phyloP scores from a whole-genome alignment of 2,329 filamentous ascomycete genomes.

The Cadophora sp. region DNA sequence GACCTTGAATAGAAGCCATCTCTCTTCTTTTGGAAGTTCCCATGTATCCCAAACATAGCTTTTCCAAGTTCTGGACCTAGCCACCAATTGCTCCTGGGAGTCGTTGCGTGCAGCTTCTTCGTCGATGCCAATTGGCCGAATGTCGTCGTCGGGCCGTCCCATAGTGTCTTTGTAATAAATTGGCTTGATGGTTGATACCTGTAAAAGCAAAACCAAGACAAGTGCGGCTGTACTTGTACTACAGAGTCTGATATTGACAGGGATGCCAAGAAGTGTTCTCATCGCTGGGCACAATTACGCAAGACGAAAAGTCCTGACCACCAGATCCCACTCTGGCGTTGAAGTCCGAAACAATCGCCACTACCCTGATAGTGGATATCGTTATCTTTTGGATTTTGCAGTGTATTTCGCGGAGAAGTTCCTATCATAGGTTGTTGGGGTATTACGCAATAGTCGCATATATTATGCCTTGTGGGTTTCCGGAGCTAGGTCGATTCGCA shows the following conservation, averaged over 20 bases:
- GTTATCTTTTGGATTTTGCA: background rate
- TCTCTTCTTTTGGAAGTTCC: constrained; percentile 55
- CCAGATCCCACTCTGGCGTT: background rate
- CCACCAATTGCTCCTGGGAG: constrained; percentile 30
- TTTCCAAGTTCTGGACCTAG: constrained; percentile 45
- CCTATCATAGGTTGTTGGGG: constrained; percentile 10
- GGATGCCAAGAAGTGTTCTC: constrained; percentile 6
- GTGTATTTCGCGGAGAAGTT: background rate
- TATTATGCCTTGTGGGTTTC: constrained; percentile 16
- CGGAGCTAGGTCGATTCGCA: background rate
- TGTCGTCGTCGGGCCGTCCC: constrained; percentile 29
- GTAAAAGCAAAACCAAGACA: background rate
- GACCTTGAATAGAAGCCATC: constrained; percentile 56
- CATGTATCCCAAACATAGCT: constrained; percentile 54
- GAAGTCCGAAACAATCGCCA: background rate
- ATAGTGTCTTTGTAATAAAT: constrained; percentile 20
- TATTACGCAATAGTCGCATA: constrained; percentile 23
- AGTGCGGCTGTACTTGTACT: constrained; percentile 5
- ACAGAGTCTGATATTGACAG: background rate
- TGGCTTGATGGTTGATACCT: background rate
- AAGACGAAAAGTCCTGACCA: background rate
- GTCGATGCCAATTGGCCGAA: constrained; percentile 18
- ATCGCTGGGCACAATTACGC: constrained; percentile 10
- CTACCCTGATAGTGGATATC: background rate
- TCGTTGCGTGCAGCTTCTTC: constrained; percentile 21